Conservation (phyloP, 441 rosid genomes). For the Brassica balearica region DNA sequence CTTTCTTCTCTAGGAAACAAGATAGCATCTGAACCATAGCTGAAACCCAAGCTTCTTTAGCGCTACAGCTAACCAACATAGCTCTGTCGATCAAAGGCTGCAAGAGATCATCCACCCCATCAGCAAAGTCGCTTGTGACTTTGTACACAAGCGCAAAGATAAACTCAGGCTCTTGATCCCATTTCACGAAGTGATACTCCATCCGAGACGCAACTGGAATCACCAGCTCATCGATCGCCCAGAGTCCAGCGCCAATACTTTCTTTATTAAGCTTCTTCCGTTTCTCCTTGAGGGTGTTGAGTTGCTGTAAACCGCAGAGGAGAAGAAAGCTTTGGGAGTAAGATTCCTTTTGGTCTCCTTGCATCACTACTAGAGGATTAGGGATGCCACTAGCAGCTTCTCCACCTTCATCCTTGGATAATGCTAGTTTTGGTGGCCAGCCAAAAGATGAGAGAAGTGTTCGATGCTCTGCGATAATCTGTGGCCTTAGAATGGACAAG, state of each 20-base stretch:
- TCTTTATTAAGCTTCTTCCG: slow-evolving; percentile 52
- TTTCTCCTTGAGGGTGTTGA: slow-evolving; percentile 60
- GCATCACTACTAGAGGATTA: slow-evolving; percentile 71
- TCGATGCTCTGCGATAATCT: slow-evolving; percentile 74
- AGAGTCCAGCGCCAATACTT: slow-evolving; percentile 47
- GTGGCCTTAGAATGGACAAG: slow-evolving; percentile 65
- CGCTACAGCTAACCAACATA: slow-evolving; percentile 67
- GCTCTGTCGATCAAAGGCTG: slow-evolving; percentile 88
- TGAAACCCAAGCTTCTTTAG: slow-evolving; percentile 87
- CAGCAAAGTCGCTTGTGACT: slow-evolving; percentile 67
- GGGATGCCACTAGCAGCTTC: slow-evolving; percentile 49
- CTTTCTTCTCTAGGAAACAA: slow-evolving; percentile 57
- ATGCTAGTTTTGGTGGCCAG: slow-evolving; percentile 79
- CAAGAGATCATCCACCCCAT: slow-evolving; percentile 73
- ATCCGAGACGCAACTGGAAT: slow-evolving; percentile 72
- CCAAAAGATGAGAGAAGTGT: slow-evolving; percentile 80
- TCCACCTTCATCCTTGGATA: slow-evolving; percentile 49
- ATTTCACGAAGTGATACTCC: slow-evolving; percentile 81
- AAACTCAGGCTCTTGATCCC: slow-evolving; percentile 78
- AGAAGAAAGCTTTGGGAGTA: slow-evolving; percentile 71
- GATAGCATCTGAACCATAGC: slow-evolving; percentile 78
- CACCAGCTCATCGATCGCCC: slow-evolving; percentile 82
- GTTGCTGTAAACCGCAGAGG: slow-evolving; percentile 74
- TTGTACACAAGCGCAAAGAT: slow-evolving; percentile 70
- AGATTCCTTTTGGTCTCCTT: slow-evolving; percentile 58